Percentiles rank a stretch among this genome's conserved stretches.
Conservation (phyloP, 2,329 filamentous ascomycete species). For the Arthrobotrys megalospora region DNA sequence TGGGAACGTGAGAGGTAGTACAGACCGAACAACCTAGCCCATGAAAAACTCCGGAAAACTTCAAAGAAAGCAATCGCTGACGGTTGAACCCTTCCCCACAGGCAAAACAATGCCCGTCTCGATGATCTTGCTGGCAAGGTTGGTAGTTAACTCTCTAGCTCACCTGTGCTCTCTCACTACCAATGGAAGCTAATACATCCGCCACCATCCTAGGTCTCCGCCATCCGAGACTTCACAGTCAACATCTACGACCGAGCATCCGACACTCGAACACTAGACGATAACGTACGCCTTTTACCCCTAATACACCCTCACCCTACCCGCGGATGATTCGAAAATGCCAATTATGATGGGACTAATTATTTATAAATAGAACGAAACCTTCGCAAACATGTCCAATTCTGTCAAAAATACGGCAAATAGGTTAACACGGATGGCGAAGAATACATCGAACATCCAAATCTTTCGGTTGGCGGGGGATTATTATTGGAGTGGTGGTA, state of each 20-base stretch:
- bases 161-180: not conserved
- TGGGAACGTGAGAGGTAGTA: conserved; percentile 75
- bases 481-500: conserved; percentile 80
- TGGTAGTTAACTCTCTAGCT: not conserved
- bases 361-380: conserved; percentile 76
- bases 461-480: conserved; percentile 90
- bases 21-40: conserved; percentile 41
- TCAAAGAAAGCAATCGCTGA: conserved; percentile 33
- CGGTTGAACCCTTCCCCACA: conserved; percentile 64
- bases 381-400: conserved; percentile 88
- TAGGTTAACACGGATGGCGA: conserved; percentile 89
- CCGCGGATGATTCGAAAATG: not conserved
- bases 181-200: conserved; percentile 1
- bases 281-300: conserved; percentile 75
- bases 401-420: conserved; percentile 86
- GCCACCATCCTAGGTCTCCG: conserved; percentile 74
- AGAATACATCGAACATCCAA: conserved; percentile 89
- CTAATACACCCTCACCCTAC: not conserved
- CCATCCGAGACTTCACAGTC: conserved; percentile 91
- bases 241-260: conserved; percentile 98
- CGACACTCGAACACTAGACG: conserved; percentile 88
- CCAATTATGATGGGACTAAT: not conserved
- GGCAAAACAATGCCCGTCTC: conserved; percentile 94
- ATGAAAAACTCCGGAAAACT: conserved; percentile 10
- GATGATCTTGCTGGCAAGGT: conserved; percentile 87